Percentiles rank a stretch among this genome's conserved stretches.
Evolutionary conservation across 768 basidiomycete species (phyloP).

Genomic region (Hygrophorus pudorinus): DNA sequence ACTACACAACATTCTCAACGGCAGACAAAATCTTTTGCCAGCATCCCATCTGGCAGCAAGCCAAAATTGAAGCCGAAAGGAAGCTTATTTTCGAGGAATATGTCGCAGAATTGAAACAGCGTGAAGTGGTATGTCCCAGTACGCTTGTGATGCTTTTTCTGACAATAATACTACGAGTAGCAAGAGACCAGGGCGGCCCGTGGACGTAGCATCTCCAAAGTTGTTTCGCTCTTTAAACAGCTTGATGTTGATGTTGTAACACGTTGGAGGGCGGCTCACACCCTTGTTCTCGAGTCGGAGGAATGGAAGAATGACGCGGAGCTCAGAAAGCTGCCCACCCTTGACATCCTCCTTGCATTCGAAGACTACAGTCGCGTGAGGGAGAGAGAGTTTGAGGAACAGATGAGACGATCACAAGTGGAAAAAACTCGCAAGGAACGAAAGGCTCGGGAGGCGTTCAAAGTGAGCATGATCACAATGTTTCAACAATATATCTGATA

Average conservation of each 20-base stretch:
- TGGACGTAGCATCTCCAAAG: slow-evolving; percentile 69
- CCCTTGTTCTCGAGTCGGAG: slow-evolving; percentile 62
- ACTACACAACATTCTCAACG: slow-evolving; percentile 85
- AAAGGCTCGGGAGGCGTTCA: slow-evolving; percentile 88
- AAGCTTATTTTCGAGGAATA: slow-evolving; percentile 89
- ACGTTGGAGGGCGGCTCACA: slow-evolving; percentile 81
- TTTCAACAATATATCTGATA: neutral
- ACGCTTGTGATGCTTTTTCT: slow-evolving; percentile 1
- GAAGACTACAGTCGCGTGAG: slow-evolving; percentile 89
- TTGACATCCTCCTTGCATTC: slow-evolving; percentile 88
- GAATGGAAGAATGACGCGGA: slow-evolving; percentile 74
- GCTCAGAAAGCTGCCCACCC: slow-evolving; percentile 72
- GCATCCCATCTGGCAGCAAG: slow-evolving; percentile 89
- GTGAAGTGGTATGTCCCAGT: slow-evolving; percentile 66
- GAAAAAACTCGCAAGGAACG: slow-evolving; percentile 79
- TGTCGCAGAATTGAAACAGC: slow-evolving; percentile 72
- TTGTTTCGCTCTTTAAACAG: slow-evolving; percentile 77
- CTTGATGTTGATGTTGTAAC: slow-evolving; percentile 90
- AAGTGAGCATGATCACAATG: slow-evolving; percentile 33
- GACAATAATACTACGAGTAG: slow-evolving; percentile 25
- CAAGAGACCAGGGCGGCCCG: slow-evolving; percentile 73
- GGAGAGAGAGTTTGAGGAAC: slow-evolving; percentile 87
- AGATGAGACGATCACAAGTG: slow-evolving; percentile 67
- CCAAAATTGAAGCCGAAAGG: slow-evolving; percentile 77
- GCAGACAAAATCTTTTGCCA: slow-evolving; percentile 79